These are phyloP conservation scores for Chlamydomonas urium DNA, from an alignment of 139 green algal genomes.

Conservation along the genomic window DNA sequence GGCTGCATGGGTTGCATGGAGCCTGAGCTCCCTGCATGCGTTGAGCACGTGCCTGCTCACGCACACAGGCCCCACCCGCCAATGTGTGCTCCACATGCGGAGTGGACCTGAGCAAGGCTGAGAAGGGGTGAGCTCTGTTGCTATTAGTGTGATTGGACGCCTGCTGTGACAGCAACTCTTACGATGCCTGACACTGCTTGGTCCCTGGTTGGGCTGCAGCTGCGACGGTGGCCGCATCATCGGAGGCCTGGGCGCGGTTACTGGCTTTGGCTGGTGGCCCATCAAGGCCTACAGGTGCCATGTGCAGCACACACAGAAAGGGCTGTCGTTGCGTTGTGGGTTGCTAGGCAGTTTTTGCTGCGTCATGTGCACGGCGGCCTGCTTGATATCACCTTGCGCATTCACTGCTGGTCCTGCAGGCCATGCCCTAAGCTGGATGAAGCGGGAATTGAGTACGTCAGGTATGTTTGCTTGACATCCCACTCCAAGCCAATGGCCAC, in stretches of 20 bases:
- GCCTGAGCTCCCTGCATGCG: too few relatives aligned
- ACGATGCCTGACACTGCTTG: background rate
- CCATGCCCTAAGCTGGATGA: slow-evolving; percentile 58
- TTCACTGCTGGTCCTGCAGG: too few relatives aligned
- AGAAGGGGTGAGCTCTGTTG: background rate
- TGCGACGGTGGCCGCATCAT: slow-evolving; percentile 53
- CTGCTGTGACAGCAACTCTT: background rate
- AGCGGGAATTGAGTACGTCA: slow-evolving; percentile 62
- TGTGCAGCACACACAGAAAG: too few relatives aligned
- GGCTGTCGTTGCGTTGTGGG: too few relatives aligned
- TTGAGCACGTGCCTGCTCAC: too few relatives aligned
- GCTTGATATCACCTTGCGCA: too few relatives aligned
- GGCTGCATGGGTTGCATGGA: too few relatives aligned
- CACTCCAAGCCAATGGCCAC: background rate
- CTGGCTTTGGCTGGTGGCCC: slow-evolving; percentile 78
- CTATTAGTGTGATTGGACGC: background rate
- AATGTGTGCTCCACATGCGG: background rate
- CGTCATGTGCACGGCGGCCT: too few relatives aligned
- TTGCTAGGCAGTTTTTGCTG: too few relatives aligned
- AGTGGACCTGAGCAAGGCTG: background rate
- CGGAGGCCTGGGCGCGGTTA: slow-evolving; percentile 68
- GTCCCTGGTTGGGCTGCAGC: background rate
- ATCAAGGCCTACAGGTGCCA: slow-evolving; percentile 91
- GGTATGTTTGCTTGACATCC: too few relatives aligned
- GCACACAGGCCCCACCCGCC: background rate